phyloP scores from a whole-genome alignment of 306 rosid species.

The Malus domestica region ASM211411v1 NC_041799.1:40837001-40837500 shows the following conservation, averaged over 20 bases:
- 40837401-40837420: slow-evolving; percentile 2
- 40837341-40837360: slow-evolving; percentile 58
- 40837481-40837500: not conserved
- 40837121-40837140: slow-evolving; percentile 8
- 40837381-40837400: slow-evolving; percentile 64
- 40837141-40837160: slow-evolving; percentile 4
- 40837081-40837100: slow-evolving; percentile 12
- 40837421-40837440: not conserved
- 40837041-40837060: not conserved
- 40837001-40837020: not conserved
- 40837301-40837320: slow-evolving; percentile 32
- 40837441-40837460: not conserved
- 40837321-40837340: slow-evolving; percentile 16
- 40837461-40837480: not conserved
- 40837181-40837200: slow-evolving; percentile 4
- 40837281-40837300: slow-evolving; percentile 17
- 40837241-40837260: slow-evolving; percentile 21
- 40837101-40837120: not conserved
- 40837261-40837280: slow-evolving; percentile 16
- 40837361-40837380: slow-evolving; percentile 72
- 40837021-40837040: slow-evolving; percentile 4
- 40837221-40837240: slow-evolving; percentile 14
- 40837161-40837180: not conserved
- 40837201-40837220: slow-evolving; percentile 7
- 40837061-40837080: slow-evolving; percentile 5